Evolutionary conservation across 208 protist species (phyloP).

Genomic region (Leishmania gerbilli): DNA sequence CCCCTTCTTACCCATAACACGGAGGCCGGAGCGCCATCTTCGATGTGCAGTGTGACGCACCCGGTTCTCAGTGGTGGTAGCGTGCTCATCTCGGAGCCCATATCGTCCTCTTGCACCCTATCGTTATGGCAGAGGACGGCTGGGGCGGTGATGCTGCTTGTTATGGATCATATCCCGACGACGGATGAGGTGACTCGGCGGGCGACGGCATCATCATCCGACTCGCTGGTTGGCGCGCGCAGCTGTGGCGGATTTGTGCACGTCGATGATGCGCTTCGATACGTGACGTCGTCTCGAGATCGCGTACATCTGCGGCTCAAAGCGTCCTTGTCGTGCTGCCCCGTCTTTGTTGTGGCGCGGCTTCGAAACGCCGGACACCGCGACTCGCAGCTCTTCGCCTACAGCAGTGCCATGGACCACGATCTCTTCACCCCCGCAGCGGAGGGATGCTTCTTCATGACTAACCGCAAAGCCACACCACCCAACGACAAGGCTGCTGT

Average conservation of each 20-base stretch:
- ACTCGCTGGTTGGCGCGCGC: slow-evolving; percentile 11
- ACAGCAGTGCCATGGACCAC: slow-evolving; percentile 23
- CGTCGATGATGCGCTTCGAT: slow-evolving; percentile 20
- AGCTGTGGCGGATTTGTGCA: slow-evolving; percentile 32
- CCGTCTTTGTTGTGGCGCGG: slow-evolving; percentile 25
- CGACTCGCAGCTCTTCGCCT: slow-evolving; percentile 25
- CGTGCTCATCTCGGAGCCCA: slow-evolving; percentile 49
- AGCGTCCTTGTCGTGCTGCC: background rate
- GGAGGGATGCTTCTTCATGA: slow-evolving; percentile 21
- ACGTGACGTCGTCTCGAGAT: slow-evolving; percentile 13
- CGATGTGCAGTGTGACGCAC: slow-evolving; percentile 4
- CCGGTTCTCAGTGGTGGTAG: slow-evolving; percentile 7
- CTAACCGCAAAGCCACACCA: background rate
- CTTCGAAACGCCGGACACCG: slow-evolving; percentile 9
- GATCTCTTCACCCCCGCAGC: slow-evolving; percentile 11
- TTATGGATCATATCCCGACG: slow-evolving; percentile 25
- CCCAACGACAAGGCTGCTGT: background rate
- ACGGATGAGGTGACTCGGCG: slow-evolving; percentile 13
- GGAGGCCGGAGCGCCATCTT: background rate
- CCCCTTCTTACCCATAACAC: background rate
- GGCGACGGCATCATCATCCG: background rate
- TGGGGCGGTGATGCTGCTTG: slow-evolving; percentile 8
- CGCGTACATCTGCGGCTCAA: slow-evolving; percentile 21
- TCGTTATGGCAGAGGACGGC: slow-evolving; percentile 32
- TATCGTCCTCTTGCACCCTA: slow-evolving; percentile 39